Evolutionary conservation across 1,139 yeast species (phyloP).

Genomic region (Pichia terricola): DNA sequence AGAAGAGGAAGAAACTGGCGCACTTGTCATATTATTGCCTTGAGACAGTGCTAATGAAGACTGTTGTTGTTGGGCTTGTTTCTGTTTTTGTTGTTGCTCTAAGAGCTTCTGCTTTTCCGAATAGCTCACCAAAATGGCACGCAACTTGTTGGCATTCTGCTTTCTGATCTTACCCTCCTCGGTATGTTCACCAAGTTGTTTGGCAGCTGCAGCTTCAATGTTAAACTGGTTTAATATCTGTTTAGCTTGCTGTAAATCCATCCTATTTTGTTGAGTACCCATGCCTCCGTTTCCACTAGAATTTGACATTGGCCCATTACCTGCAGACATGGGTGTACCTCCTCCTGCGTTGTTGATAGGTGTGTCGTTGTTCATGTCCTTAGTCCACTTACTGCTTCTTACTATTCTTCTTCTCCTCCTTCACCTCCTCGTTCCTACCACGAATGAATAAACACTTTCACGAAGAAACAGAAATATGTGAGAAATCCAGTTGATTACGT

Average conservation of each 20-base stretch:
- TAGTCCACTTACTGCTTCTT: not conserved
- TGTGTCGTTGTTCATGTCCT: not conserved
- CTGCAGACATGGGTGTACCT: not conserved
- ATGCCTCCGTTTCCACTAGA: not conserved
- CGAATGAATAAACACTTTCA: too few species aligned
- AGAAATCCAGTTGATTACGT: too few species aligned
- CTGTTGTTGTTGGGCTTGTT: slow-evolving; percentile 17
- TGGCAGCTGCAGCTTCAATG: slow-evolving; percentile 55
- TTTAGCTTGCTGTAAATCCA: slow-evolving; percentile 37
- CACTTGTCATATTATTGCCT: slow-evolving; percentile 14
- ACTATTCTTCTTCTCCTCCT: not conserved
- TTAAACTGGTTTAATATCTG: slow-evolving; percentile 53
- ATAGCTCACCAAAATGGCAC: slow-evolving; percentile 31
- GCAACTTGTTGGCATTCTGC: slow-evolving; percentile 59
- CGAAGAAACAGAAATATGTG: too few species aligned
- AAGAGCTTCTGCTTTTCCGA: slow-evolving; percentile 25
- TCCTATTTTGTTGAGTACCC: not conserved
- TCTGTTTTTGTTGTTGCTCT: slow-evolving; percentile 20
- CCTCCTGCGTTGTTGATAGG: not conserved
- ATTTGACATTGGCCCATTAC: not conserved
- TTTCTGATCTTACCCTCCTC: slow-evolving; percentile 64
- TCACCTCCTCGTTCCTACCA: not conserved
- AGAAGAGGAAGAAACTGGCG: slow-evolving; percentile 6
- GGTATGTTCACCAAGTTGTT: slow-evolving; percentile 44
- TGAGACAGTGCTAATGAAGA: slow-evolving; percentile 10